A percentile compares a stretch with the other conserved stretches of the same genome.
These are phyloP conservation scores for Fraxinus cuspidata DNA, from an alignment of 257 asterid species.

Conservation along the genomic window DNA sequence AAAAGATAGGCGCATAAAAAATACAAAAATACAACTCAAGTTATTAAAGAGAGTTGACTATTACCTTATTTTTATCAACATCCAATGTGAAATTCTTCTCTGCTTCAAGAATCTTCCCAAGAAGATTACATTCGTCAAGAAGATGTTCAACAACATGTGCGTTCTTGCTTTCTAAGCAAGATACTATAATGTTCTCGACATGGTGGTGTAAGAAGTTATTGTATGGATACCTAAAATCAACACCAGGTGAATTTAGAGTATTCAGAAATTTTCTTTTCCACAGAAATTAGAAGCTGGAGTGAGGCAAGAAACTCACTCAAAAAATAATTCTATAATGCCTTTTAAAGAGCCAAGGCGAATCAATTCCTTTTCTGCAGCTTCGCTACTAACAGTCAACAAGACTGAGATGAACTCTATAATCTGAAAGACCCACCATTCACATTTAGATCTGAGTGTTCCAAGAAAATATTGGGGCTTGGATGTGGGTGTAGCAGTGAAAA, in stretches of 20 bases:
- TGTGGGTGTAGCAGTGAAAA: background rate
- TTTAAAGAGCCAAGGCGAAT: slow-evolving; percentile 68
- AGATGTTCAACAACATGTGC: slow-evolving; percentile 67
- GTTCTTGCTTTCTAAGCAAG: slow-evolving; percentile 81
- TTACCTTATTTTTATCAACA: slow-evolving; percentile 51
- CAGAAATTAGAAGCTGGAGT: slow-evolving; percentile 16
- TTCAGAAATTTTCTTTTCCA: slow-evolving; percentile 22
- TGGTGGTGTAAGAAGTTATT: slow-evolving; percentile 87
- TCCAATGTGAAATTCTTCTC: slow-evolving; percentile 59
- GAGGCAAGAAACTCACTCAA: slow-evolving; percentile 55
- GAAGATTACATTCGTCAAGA: slow-evolving; percentile 70
- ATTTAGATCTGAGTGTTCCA: slow-evolving; percentile 32
- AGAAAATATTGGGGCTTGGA: background rate
- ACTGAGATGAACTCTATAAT: slow-evolving; percentile 90
- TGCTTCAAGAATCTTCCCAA: slow-evolving; percentile 74
- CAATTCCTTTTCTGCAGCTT: slow-evolving; percentile 84
- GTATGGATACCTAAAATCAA: slow-evolving; percentile 68
- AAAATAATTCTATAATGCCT: slow-evolving; percentile 64
- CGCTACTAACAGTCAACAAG: slow-evolving; percentile 67
- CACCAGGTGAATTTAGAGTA: slow-evolving; percentile 13
- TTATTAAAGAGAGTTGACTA: slow-evolving; percentile 6
- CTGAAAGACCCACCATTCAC: slow-evolving; percentile 44
- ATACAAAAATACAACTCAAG: background rate
- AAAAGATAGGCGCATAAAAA: background rate
- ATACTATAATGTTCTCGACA: slow-evolving; percentile 59